Percentiles rank a stretch among this genome's conserved stretches.
Conservation (phyloP, 371 early-diverging fungal species). For the Syncephalastrum sp. region DNA sequence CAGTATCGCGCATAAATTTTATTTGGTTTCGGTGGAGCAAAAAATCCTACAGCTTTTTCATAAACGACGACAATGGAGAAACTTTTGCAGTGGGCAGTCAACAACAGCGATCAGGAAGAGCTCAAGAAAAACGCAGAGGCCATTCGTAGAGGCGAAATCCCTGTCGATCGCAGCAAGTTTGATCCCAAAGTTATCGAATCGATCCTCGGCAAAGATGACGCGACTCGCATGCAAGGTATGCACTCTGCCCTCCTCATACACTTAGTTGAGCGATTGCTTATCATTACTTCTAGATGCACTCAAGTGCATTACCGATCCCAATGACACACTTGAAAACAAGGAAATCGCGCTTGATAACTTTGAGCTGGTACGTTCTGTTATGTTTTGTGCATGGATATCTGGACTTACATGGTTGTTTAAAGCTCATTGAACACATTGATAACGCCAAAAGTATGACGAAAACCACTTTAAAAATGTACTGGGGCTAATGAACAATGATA, state of each 20-base stretch:
- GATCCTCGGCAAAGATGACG: conserved; percentile 90
- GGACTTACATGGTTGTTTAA: too few species aligned
- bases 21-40: too few species aligned
- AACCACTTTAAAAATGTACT: background rate
- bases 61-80: conserved; percentile 54
- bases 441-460: conserved; percentile 77
- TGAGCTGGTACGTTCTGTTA: conserved; percentile 64
- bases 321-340: conserved; percentile 66
- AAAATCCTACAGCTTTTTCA: too few species aligned
- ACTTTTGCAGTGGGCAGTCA: conserved; percentile 86
- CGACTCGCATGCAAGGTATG: conserved; percentile 79
- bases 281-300: conserved; percentile 59
- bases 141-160: conserved; percentile 32
- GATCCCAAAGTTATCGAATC: conserved; percentile 87
- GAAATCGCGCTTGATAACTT: conserved; percentile 88
- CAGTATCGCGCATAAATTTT: too few species aligned
- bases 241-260: background rate
- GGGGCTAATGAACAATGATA: conserved; percentile 16
- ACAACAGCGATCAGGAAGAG: conserved; percentile 68
- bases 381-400: background rate
- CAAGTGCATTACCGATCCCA: conserved; percentile 55
- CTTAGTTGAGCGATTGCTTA: background rate
- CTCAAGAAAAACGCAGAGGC: conserved; percentile 69
- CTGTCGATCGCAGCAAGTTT: conserved; percentile 37
- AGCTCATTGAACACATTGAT: conserved; percentile 92